Evolutionary conservation across 169 alveolate species (phyloP).

Genomic region (Blepharisma undulans): DNA sequence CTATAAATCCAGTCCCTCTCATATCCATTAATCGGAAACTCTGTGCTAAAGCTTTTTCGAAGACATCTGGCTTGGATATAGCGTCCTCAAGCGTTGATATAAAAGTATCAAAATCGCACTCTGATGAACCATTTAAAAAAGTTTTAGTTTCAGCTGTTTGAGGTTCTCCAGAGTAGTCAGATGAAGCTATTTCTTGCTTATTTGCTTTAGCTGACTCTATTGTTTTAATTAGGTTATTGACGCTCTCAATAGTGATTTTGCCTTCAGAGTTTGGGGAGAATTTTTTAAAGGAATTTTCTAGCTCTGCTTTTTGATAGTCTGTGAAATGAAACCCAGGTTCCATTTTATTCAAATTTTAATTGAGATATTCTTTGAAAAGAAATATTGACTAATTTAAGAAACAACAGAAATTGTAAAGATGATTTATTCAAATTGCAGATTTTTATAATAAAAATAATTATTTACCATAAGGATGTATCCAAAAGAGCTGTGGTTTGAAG

Average conservation of each 20-base stretch:
- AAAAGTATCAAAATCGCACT: conserved; percentile 35
- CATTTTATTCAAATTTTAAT: neutral
- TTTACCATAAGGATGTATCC: neutral
- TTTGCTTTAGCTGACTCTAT: neutral
- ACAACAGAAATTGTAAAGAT: too few species aligned
- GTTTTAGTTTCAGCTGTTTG: neutral
- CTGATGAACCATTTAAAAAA: neutral
- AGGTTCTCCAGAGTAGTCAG: neutral
- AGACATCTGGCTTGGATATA: neutral
- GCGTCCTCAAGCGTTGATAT: neutral
- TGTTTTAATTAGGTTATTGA: neutral
- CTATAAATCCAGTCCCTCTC: neutral
- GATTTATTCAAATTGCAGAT: neutral
- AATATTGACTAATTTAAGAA: too few species aligned
- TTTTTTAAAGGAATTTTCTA: conserved; percentile 24
- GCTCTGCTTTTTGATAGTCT: conserved; percentile 42
- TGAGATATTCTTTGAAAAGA: neutral
- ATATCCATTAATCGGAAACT: conserved; percentile 24
- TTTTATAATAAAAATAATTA: too few species aligned
- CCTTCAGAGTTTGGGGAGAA: conserved; percentile 31
- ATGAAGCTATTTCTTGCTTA: neutral
- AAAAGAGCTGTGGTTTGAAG: neutral
- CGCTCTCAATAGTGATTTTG: conserved; percentile 23
- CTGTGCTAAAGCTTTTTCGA: conserved; percentile 22
- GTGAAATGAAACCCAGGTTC: neutral